phyloP scores from a whole-genome alignment of 169 alveolate genomes.

The Plasmodium gallinaceum region DNA sequence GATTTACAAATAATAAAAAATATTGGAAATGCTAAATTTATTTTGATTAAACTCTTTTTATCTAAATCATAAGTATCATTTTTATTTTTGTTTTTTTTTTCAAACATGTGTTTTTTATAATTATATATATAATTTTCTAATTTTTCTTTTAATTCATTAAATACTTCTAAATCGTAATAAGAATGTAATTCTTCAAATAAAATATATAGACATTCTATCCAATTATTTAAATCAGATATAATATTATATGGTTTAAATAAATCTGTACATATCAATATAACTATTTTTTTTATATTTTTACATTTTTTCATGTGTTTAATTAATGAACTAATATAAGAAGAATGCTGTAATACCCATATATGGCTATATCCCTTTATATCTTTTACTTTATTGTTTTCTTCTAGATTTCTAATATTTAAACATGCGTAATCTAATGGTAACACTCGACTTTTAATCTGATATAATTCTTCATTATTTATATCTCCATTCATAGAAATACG shows the following conservation, averaged over 20 bases:
- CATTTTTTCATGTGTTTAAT: constrained; percentile 53
- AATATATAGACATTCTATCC: constrained; percentile 37
- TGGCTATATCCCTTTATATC: constrained; percentile 59
- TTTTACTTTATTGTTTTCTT: constrained; percentile 33
- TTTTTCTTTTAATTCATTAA: constrained; percentile 22
- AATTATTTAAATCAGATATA: constrained; percentile 49
- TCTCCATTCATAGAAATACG: constrained; percentile 13
- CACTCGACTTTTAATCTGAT: constrained; percentile 37
- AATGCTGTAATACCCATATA: constrained; percentile 56
- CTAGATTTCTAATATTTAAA: constrained; percentile 46
- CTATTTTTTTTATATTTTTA: constrained; percentile 31
- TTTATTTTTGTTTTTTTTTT: background rate
- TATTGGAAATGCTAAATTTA: constrained; percentile 58
- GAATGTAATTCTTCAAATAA: constrained; percentile 37
- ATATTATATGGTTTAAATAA: constrained; percentile 59
- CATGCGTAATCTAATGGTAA: constrained; percentile 70
- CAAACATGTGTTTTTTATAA: constrained; percentile 25
- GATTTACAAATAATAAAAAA: constrained; percentile 65
- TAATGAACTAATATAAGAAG: constrained; percentile 43
- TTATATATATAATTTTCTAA: constrained; percentile 43
- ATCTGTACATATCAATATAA: constrained; percentile 60
- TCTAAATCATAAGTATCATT: background rate
- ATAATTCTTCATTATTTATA: constrained; percentile 24
- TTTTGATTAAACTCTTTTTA: constrained; percentile 20
- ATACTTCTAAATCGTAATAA: background rate